These are phyloP conservation scores for Actinidia polygama DNA, from an alignment of 179 eudicot species.

Conservation along the genomic window DNA sequence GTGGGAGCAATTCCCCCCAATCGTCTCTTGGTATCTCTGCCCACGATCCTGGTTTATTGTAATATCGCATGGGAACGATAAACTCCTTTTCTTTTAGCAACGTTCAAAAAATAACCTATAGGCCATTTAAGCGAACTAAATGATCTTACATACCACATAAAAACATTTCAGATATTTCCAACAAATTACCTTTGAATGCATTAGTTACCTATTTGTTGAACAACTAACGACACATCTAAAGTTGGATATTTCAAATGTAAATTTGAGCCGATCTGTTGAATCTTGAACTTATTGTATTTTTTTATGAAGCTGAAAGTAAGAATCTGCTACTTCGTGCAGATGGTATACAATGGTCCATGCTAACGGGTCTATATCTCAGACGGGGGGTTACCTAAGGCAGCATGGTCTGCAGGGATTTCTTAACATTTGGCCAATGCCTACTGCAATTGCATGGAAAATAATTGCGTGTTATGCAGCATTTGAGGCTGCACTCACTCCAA, in stretches of 20 bases:
- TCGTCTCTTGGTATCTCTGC: too few relatives aligned
- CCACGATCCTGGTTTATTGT: too few relatives aligned
- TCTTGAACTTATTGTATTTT: background rate
- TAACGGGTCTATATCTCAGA: constrained; percentile 77
- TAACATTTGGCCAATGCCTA: constrained; percentile 87
- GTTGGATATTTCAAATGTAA: background rate
- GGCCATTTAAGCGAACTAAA: background rate
- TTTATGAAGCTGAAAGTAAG: background rate
- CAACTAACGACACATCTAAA: background rate
- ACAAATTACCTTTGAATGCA: background rate
- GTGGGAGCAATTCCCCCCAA: too few relatives aligned
- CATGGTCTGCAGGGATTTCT: constrained; percentile 72
- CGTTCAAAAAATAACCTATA: background rate
- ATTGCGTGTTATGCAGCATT: constrained; percentile 82
- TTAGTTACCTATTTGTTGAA: background rate
- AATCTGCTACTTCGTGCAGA: constrained; percentile 45
- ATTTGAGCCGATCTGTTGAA: background rate
- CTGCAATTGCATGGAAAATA: constrained; percentile 78
- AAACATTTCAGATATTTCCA: background rate
- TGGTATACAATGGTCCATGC: constrained; percentile 99
- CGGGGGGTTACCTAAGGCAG: constrained; percentile 54
- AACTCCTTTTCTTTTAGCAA: background rate
- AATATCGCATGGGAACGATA: background rate
- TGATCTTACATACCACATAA: background rate
- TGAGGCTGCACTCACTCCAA: constrained; percentile 95